These are phyloP conservation scores for Rhododendron mucronatum DNA, from an alignment of 148 eudicot species.

Conservation along the genomic window DNA sequence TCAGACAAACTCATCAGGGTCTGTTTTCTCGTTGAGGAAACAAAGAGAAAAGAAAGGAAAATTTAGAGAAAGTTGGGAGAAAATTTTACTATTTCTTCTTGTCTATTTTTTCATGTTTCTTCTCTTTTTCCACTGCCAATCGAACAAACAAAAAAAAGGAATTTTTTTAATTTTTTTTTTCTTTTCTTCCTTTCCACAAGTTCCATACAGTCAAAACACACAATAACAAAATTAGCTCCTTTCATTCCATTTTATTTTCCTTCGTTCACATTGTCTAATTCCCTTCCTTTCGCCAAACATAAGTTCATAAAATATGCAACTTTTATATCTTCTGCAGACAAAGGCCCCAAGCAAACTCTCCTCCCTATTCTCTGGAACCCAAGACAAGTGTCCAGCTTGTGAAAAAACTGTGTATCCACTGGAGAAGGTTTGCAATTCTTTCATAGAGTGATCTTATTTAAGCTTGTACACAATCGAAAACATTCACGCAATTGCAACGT, in stretches of 20 bases:
- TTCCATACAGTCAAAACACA: not conserved
- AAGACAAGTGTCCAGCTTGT: slow-evolving; percentile 78
- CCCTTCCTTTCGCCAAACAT: not conserved
- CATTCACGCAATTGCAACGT: not conserved
- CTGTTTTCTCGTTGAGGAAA: not conserved
- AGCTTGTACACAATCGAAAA: not conserved
- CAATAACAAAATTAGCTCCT: not conserved
- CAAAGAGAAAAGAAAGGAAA: not conserved
- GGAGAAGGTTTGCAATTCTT: slow-evolving; percentile 56
- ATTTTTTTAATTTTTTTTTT: no score
- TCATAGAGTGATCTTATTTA: not conserved
- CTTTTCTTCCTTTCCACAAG: no score
- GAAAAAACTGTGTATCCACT: slow-evolving; percentile 78
- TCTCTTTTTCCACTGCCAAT: not conserved
- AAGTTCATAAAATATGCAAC: not conserved
- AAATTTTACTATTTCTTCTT: no score
- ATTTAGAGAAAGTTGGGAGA: not conserved
- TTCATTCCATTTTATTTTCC: not conserved
- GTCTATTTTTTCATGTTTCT: no score
- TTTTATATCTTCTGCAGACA: slow-evolving; percentile 22
- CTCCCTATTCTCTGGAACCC: slow-evolving; percentile 72
- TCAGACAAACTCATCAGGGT: not conserved
- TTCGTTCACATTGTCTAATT: not conserved
- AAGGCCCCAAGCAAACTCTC: slow-evolving; percentile 68
- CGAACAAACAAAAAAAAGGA: not conserved